These are phyloP conservation scores for Cladophialophora yegresii DNA, from an alignment of 2,329 filamentous ascomycete species.

Conservation along the genomic window DNA sequence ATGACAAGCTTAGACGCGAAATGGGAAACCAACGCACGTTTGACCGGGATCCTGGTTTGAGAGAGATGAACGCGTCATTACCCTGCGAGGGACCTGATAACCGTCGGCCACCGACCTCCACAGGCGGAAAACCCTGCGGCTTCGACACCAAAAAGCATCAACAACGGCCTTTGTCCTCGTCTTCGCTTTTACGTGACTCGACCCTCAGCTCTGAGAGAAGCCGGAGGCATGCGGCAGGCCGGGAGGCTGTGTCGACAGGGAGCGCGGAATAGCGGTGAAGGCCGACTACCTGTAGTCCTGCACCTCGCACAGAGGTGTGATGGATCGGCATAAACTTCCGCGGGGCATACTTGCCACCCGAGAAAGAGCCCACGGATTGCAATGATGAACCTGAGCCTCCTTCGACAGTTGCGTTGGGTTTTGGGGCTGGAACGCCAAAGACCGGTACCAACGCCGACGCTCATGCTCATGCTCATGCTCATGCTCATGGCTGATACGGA, in stretches of 20 bases:
- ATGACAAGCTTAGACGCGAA: not conserved
- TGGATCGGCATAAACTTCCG: not conserved
- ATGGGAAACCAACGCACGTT: not conserved
- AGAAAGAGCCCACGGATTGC: not conserved
- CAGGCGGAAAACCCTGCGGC: not conserved
- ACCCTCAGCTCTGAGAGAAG: not conserved
- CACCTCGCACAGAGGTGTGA: not conserved
- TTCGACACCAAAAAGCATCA: not conserved
- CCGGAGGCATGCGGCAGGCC: not conserved
- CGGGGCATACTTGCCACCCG: not conserved
- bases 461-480: not conserved
- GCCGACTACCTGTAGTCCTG: not conserved
- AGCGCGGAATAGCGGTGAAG: slow-evolving; percentile 1
- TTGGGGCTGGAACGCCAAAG: not conserved
- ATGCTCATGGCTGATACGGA: not conserved
- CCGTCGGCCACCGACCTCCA: not conserved
- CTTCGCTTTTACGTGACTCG: not conserved
- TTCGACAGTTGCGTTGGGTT: not conserved
- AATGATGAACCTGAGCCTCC: not conserved
- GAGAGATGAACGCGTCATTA: not conserved
- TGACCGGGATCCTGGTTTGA: not conserved
- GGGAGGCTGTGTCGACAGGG: not conserved
- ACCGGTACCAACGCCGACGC: not conserved
- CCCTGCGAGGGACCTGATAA: not conserved
- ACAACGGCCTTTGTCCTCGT: not conserved